Evolutionary conservation across 2,329 filamentous ascomycete species (phyloP).

Genomic region (Penicillium freii): DNA sequence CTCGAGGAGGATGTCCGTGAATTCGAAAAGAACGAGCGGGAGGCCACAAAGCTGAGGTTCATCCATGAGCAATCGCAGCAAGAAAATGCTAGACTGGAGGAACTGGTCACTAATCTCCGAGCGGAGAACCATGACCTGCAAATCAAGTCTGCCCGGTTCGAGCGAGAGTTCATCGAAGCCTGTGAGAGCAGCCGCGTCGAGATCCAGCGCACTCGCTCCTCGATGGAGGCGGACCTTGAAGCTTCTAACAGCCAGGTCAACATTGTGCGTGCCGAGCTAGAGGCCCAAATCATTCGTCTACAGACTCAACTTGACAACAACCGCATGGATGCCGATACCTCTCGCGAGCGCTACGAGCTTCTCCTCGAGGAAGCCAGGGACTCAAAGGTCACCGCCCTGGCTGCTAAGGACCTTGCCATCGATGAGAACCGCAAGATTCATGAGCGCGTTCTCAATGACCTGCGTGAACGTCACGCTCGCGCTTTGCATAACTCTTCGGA

Average conservation of each 20-base stretch:
- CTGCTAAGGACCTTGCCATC: constrained; percentile 55
- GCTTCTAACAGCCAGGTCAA: constrained; percentile 83
- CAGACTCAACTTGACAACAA: constrained; percentile 74
- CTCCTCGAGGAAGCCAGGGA: constrained; percentile 77
- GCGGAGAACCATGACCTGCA: constrained; percentile 67
- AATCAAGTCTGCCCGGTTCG: constrained; percentile 64
- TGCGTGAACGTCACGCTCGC: constrained; percentile 72
- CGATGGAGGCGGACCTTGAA: constrained; percentile 79
- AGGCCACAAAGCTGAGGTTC: constrained; percentile 74
- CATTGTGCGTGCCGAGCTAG: constrained; percentile 74
- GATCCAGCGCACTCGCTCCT: constrained; percentile 73
- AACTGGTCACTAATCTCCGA: constrained; percentile 50
- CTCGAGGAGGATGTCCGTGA: constrained; percentile 60
- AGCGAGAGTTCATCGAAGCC: constrained; percentile 81
- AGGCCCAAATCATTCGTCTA: constrained; percentile 71
- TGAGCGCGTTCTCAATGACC: constrained; percentile 70
- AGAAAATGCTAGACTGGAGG: constrained; percentile 63
- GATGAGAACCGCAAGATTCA: constrained; percentile 63
- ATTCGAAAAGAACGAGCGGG: constrained; percentile 69
- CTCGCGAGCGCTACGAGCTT: constrained; percentile 78
- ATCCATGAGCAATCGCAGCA: constrained; percentile 66
- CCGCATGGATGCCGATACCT: constrained; percentile 75
- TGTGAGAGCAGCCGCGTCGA: constrained; percentile 76
- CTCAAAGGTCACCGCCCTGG: constrained; percentile 61
- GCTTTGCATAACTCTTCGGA: constrained; percentile 71